Evolutionary conservation across 305 asterid genomes (phyloP).

Genomic region (Solanum hybrid): DNA sequence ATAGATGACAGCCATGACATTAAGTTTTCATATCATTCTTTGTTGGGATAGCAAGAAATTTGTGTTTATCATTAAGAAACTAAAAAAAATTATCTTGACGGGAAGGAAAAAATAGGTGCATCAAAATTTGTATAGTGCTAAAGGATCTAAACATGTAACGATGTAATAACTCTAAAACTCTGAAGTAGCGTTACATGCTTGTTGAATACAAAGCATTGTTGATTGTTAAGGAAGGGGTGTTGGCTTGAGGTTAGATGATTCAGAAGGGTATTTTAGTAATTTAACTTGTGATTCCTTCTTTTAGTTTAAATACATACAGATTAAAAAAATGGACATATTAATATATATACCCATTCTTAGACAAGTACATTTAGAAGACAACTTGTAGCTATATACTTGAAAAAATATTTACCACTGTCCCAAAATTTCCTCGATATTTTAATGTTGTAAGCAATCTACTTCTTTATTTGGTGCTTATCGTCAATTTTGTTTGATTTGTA

Average conservation of each 20-base stretch:
- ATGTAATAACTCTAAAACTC: background rate
- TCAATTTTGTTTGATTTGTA: conserved; percentile 3
- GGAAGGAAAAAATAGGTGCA: background rate
- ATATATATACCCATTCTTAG: background rate
- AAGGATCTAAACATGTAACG: background rate
- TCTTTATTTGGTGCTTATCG: background rate
- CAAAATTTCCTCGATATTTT: background rate
- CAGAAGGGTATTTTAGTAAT: background rate
- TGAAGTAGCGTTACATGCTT: background rate
- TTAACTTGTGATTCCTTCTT: background rate
- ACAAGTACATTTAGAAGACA: background rate
- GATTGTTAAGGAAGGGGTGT: background rate
- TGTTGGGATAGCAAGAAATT: background rate
- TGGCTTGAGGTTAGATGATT: background rate
- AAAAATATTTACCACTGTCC: background rate
- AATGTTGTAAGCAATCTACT: background rate
- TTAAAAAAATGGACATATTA: background rate
- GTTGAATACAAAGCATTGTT: background rate
- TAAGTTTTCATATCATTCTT: background rate
- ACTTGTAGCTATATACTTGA: background rate
- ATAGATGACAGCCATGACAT: background rate
- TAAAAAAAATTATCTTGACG: background rate
- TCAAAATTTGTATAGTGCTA: background rate
- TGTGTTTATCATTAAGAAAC: background rate
- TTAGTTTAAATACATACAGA: background rate